phyloP scores from a whole-genome alignment of 768 basidiomycete species.

The Daedalea quercina region DNA sequence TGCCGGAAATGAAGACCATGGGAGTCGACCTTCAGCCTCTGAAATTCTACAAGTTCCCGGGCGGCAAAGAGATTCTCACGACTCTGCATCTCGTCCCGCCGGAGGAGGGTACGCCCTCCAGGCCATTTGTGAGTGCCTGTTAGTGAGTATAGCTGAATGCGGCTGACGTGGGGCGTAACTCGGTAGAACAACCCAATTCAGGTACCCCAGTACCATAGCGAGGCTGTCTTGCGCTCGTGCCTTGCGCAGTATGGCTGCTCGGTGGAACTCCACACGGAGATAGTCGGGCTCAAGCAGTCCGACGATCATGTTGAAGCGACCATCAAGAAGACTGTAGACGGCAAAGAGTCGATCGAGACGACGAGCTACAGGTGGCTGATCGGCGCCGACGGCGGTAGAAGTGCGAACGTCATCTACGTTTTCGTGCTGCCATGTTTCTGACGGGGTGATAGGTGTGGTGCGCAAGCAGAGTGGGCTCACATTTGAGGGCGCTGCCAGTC shows the following conservation, averaged over 20 bases:
- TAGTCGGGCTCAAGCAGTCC: constrained; percentile 5
- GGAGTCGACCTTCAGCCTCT: neutral
- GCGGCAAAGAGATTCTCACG: constrained; percentile 4
- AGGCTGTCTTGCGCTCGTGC: constrained; percentile 10
- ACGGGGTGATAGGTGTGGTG: neutral
- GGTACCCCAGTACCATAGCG: constrained; percentile 12
- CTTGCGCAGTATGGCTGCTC: constrained; percentile 6
- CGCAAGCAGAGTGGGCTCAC: constrained; percentile 1
- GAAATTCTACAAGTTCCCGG: constrained; percentile 12
- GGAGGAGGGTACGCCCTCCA: constrained; percentile 4
- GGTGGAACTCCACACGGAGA: constrained; percentile 11
- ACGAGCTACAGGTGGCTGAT: constrained; percentile 28
- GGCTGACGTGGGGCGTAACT: neutral
- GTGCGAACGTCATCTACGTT: constrained; percentile 10
- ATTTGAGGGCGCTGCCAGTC: constrained; percentile 24
- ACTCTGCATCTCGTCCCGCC: constrained; percentile 1
- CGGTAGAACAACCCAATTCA: neutral
- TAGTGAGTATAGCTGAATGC: neutral
- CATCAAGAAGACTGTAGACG: constrained; percentile 25
- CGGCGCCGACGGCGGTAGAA: constrained; percentile 35
- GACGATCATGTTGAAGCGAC: constrained; percentile 18
- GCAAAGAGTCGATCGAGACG: constrained; percentile 20
- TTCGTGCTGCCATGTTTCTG: neutral
- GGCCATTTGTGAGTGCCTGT: constrained; percentile 8
- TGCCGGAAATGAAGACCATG: constrained; percentile 7